phyloP scores from a whole-genome alignment of 805 yeast species.

The Ogataea kodamae region DNA sequence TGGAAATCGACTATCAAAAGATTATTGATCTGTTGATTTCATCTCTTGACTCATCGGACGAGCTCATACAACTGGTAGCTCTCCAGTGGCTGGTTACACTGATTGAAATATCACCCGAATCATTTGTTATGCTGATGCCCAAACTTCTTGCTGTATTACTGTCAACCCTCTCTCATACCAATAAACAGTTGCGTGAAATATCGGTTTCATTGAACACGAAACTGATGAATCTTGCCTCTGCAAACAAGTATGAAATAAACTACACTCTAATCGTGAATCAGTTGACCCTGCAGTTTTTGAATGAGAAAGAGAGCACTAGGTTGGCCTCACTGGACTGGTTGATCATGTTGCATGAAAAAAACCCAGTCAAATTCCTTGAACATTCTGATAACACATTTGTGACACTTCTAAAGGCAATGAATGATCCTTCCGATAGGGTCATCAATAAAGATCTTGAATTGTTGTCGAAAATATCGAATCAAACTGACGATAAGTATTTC shows the following conservation, averaged over 20 bases:
- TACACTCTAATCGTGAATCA: constrained; percentile 64
- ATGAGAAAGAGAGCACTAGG: constrained; percentile 76
- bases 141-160: constrained; percentile 68
- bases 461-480: constrained; percentile 67
- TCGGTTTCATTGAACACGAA: constrained; percentile 57
- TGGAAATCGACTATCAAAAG: constrained; percentile 72
- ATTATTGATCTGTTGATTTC: constrained; percentile 80
- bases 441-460: constrained; percentile 69
- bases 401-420: constrained; percentile 68
- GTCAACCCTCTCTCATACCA: constrained; percentile 55
- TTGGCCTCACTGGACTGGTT: constrained; percentile 90
- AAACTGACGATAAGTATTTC: constrained; percentile 73
- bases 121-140: constrained; percentile 71
- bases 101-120: constrained; percentile 67
- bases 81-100: constrained; percentile 79
- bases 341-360: constrained; percentile 69
- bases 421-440: constrained; percentile 70
- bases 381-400: constrained; percentile 65
- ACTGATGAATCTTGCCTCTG: constrained; percentile 47
- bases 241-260: constrained; percentile 35
- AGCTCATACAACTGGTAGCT: constrained; percentile 74
- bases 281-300: constrained; percentile 66
- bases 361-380: constrained; percentile 53
- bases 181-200: constrained; percentile 46
- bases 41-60: constrained; percentile 69